A percentile compares a stretch with the other conserved stretches of the same genome.
These are phyloP conservation scores for Mycena rebaudengoi DNA, from an alignment of 768 basidiomycete species.

Conservation along the genomic window DNA sequence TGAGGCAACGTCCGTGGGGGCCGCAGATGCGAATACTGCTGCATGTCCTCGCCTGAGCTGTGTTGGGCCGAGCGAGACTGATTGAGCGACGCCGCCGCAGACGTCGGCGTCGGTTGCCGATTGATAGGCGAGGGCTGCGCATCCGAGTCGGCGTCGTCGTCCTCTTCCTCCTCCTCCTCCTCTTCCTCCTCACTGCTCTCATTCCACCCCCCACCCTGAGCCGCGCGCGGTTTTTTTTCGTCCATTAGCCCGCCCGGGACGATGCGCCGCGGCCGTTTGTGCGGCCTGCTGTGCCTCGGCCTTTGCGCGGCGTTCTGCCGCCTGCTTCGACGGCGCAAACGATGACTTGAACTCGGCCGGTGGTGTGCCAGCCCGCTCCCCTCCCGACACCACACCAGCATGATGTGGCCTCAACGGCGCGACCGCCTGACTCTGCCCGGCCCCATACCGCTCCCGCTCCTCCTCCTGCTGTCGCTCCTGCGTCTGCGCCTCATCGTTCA, in stretches of 20 bases:
- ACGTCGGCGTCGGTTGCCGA: conserved; percentile 36
- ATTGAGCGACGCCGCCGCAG: conserved; percentile 33
- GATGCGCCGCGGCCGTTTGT: conserved; percentile 77
- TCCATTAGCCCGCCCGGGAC: conserved; percentile 73
- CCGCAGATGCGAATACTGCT: conserved; percentile 57
- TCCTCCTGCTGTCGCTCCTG: conserved; percentile 45
- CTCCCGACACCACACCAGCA: conserved; percentile 27
- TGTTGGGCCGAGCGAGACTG: conserved; percentile 34
- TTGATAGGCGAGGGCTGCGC: conserved; percentile 43
- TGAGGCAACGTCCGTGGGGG: conserved; percentile 74
- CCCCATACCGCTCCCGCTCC: conserved; percentile 37
- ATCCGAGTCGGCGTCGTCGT: conserved; percentile 77
- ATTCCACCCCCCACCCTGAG: conserved; percentile 65
- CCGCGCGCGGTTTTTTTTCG: conserved; percentile 70
- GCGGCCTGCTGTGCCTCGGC: conserved; percentile 86
- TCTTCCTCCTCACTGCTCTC: conserved; percentile 88
- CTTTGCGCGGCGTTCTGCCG: conserved; percentile 86
- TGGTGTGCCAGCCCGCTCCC: conserved; percentile 24
- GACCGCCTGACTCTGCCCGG: conserved; percentile 31
- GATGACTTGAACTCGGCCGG: conserved; percentile 74
- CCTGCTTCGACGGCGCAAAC: conserved; percentile 86
- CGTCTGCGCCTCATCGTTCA: conserved; percentile 51
- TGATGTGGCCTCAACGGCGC: conserved; percentile 47
- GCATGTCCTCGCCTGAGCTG: conserved; percentile 36
- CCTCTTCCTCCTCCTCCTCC: conserved; percentile 83